Conservation (phyloP, 83 land plant species). For the Thuja plicata region DNA sequence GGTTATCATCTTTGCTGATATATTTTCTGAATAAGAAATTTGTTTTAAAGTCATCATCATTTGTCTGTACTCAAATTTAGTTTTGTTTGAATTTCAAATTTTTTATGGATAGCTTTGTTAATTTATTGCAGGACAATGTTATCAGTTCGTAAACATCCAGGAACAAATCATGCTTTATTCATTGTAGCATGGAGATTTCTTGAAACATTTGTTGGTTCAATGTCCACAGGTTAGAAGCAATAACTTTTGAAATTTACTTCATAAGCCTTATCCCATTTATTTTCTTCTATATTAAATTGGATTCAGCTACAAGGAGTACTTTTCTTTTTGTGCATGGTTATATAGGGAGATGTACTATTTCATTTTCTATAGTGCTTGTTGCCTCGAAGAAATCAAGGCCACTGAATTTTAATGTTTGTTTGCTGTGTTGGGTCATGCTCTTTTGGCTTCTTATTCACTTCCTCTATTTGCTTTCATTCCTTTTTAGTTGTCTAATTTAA, state of each 20-base stretch:
- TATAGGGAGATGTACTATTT: neutral
- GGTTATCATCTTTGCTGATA: constrained; percentile 37
- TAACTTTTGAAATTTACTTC: neutral
- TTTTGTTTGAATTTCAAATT: neutral
- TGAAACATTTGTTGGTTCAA: constrained; percentile 91
- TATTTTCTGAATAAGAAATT: neutral
- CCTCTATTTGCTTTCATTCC: too few relatives aligned
- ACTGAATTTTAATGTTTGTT: too few relatives aligned
- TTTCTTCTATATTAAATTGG: neutral
- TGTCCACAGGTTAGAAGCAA: constrained; percentile 71
- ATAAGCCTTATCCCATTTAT: neutral
- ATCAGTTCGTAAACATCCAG: constrained; percentile 56
- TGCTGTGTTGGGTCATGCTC: too few relatives aligned
- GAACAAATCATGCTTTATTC: constrained; percentile 59
- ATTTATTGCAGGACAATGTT: constrained; percentile 79
- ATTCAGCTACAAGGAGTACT: neutral
- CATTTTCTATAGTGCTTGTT: too few relatives aligned
- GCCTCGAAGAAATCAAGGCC: too few relatives aligned
- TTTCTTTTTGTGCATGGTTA: neutral
- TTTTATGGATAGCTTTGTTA: neutral
- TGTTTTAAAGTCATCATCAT: neutral
- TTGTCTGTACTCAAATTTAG: constrained; percentile 9
- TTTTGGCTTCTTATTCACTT: too few relatives aligned
- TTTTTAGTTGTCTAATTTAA: too few relatives aligned
- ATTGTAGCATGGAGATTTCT: constrained; percentile 70